Evolutionary conservation across 2,329 filamentous ascomycete genomes (phyloP), one percentile per base, ranked within the genome.

Genomic region (Emericellopsis cladophorae): DNA sequence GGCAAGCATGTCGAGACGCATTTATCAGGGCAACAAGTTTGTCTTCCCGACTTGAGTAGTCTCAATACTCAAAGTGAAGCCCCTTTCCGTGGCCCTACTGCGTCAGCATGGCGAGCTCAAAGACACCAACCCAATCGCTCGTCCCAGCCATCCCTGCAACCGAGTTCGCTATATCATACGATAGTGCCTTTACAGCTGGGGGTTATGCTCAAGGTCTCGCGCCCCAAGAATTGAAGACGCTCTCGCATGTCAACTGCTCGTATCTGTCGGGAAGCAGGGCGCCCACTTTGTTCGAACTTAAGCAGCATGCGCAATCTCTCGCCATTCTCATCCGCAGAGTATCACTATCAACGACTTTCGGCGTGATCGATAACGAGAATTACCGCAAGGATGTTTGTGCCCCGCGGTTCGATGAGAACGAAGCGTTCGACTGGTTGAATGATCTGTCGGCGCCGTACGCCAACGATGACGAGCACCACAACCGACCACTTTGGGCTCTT

Each of bases 281-380:
- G 4, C 73, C 74, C 2, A 77, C 72, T 0, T 59, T 79, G n/a
- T 56, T 70, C 1, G 62, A 71, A 1, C 61, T 79, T 31, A 79
- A 79, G 54, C 67, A 74, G 49, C 75, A 79, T 46, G 71, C 72
- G 0, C 75, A 78, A 41, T 67, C 70, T n/a, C 63, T 79, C 14
- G 57, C 62, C 29, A 62, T 68, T 12, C 60, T 79, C 37, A 75
- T 79, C 45, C 61, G 62, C 4, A 55, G 60, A 34, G 54, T 78
- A 10, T 61, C 60, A 3, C 59, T 71, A 5, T 63, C 59, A 8
- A 52, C 58, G 7, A 47, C 46, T 9, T 46, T 44, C 15, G 45
- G 48, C 5, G 48, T 7, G 37, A 24, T 29, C 9, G 26, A 40
- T 16, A 4, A 14, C 22, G 41, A 38, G 6, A 5, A 18, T 10